phyloP scores from a whole-genome alignment of 176 grass and related monocot species.

The Guadua angustifolia region DNA sequence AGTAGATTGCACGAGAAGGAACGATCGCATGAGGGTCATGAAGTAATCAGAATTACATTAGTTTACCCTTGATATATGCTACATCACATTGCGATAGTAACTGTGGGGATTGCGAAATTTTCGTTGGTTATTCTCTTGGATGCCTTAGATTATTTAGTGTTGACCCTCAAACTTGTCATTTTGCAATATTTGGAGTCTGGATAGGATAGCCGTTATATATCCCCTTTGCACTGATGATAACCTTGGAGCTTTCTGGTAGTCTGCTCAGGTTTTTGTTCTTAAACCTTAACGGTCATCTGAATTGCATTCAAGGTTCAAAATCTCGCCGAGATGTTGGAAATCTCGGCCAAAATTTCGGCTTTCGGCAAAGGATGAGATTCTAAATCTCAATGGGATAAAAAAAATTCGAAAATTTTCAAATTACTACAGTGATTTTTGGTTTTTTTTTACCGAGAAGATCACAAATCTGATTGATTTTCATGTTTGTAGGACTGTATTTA shows the following conservation, averaged over 20 bases:
- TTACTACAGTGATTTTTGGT: no score
- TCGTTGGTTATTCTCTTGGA: background rate
- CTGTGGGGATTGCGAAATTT: background rate
- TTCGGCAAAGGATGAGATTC: no score
- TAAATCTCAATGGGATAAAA: no score
- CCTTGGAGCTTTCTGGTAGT: background rate
- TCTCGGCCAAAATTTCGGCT: no score
- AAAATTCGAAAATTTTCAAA: no score
- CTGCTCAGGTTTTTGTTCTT: background rate
- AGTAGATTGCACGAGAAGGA: slow-evolving; percentile 26
- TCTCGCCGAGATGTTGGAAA: no score
- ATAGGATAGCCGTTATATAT: background rate
- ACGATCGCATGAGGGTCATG: background rate
- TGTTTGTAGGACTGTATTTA: no score
- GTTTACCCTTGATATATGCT: background rate
- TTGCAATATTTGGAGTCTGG: slow-evolving; percentile 14
- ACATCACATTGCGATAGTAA: slow-evolving; percentile 9
- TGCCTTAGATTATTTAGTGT: slow-evolving; percentile 10
- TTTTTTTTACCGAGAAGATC: no score
- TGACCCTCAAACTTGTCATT: background rate
- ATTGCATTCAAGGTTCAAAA: no score
- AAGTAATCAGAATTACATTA: slow-evolving; percentile 12
- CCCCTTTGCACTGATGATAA: background rate
- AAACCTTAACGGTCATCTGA: background rate
- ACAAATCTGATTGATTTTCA: no score